These are phyloP conservation scores for Chrysoporthe austroafricana DNA, from an alignment of 2,329 filamentous ascomycete genomes.

Conservation along the genomic window DNA sequence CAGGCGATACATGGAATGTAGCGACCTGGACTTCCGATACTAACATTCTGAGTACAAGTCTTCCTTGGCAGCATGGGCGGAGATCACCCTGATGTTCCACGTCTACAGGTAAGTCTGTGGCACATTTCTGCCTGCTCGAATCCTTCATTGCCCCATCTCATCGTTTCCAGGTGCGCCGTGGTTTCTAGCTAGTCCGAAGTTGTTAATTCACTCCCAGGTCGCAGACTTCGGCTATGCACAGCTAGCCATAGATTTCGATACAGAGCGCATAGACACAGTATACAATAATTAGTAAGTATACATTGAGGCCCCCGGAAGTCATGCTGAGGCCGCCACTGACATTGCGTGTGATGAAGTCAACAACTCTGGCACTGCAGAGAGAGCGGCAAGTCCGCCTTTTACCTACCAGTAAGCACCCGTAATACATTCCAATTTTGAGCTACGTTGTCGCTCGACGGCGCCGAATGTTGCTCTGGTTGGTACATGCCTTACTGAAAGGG, in stretches of 20 bases:
- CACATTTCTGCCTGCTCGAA: not conserved
- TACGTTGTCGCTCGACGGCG: not conserved
- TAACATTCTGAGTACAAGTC: not conserved
- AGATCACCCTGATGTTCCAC: not conserved
- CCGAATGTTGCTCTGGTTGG: not conserved
- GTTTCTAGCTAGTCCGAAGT: no score
- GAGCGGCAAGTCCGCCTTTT: not conserved
- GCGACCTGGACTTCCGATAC: no score
- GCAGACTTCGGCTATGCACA: conserved; percentile 3
- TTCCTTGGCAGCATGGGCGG: not conserved
- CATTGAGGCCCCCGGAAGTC: not conserved
- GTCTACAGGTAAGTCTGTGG: not conserved
- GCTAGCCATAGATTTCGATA: not conserved
- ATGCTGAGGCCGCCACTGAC: not conserved
- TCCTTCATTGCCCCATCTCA: no score
- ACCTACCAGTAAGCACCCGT: not conserved
- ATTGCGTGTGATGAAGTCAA: not conserved
- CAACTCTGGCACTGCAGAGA: not conserved
- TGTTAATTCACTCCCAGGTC: not conserved
- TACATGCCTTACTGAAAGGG: not conserved
- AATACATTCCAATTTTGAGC: not conserved
- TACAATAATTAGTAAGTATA: conserved; percentile 5
- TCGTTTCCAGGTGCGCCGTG: not conserved
- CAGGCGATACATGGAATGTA: no score
- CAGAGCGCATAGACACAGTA: no score